Evolutionary conservation across 345 rosid genomes (phyloP).

Genomic region (Eucalyptus camaldulensis): DNA sequence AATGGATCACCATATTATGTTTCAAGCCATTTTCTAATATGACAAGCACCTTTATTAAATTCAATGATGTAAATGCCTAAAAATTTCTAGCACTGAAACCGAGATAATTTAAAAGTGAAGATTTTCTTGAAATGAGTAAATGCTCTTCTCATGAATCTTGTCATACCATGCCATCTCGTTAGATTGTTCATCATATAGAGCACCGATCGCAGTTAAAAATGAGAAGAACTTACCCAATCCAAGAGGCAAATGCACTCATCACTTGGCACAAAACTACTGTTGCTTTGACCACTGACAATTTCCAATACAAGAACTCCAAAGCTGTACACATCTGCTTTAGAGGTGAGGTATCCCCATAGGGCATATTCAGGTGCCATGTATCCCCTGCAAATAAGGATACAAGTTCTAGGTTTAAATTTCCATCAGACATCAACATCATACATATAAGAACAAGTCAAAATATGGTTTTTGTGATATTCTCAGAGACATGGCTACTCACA

Average conservation of each 20-base stretch:
- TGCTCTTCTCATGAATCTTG: not conserved
- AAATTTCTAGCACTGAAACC: not conserved
- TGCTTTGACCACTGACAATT: constrained; percentile 15
- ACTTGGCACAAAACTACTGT: not conserved
- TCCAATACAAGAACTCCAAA: constrained; percentile 27
- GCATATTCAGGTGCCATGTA: constrained; percentile 41
- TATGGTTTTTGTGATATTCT: not conserved
- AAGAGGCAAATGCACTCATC: constrained; percentile 8
- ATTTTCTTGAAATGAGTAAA: not conserved
- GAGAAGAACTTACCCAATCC: constrained; percentile 13
- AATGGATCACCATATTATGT: not conserved
- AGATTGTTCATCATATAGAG: not conserved
- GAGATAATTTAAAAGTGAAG: not conserved
- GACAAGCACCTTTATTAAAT: not conserved
- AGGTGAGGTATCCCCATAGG: constrained; percentile 17
- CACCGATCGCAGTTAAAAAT: not conserved
- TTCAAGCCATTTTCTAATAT: not conserved
- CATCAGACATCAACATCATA: not conserved
- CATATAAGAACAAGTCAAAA: not conserved
- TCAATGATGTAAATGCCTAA: not conserved
- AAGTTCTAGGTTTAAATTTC: not conserved
- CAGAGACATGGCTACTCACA: constrained; percentile 14
- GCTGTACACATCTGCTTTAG: constrained; percentile 27
- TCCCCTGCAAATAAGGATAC: constrained; percentile 8
- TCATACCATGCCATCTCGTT: not conserved